A percentile compares a stretch with the other conserved stretches of the same genome.
These are phyloP conservation scores for Orbilia oligospora DNA, from an alignment of 2,329 filamentous ascomycete species.

Conservation along the genomic window DNA sequence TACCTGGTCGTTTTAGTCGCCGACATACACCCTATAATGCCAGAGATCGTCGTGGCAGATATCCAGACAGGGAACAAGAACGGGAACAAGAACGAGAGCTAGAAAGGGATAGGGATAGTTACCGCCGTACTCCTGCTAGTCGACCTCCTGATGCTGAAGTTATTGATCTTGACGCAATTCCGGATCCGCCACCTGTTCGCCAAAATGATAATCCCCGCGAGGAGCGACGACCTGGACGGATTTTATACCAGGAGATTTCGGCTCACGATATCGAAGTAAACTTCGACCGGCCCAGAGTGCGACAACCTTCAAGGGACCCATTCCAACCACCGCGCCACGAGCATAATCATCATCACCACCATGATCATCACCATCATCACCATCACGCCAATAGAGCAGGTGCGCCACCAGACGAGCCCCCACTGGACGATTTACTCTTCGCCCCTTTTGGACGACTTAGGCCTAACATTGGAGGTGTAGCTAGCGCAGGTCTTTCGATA, in stretches of 20 bases:
- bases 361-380: slow-evolving; percentile 54
- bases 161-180: slow-evolving; percentile 64
- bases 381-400: slow-evolving; percentile 54
- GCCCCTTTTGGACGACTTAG: slow-evolving; percentile 56
- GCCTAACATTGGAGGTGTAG: slow-evolving; percentile 62
- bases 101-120: slow-evolving; percentile 16
- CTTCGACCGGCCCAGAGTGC: slow-evolving; percentile 60
- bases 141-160: slow-evolving; percentile 60
- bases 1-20: slow-evolving; percentile 10
- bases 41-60: slow-evolving; percentile 29
- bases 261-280: slow-evolving; percentile 58
- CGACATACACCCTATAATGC: slow-evolving; percentile 39
- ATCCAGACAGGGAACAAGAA: background rate
- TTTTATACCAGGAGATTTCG: slow-evolving; percentile 28
- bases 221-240: slow-evolving; percentile 35
- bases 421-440: slow-evolving; percentile 60
- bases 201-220: slow-evolving; percentile 39
- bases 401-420: slow-evolving; percentile 59
- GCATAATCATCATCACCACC: slow-evolving; percentile 63
- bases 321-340: slow-evolving; percentile 66
- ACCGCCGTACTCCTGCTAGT: slow-evolving; percentile 19
- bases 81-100: background rate
- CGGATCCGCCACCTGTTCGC: slow-evolving; percentile 60
- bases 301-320: slow-evolving; percentile 64
- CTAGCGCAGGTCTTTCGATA: slow-evolving; percentile 47